phyloP scores from a whole-genome alignment of 2,329 filamentous ascomycete species.

The Talaromyces pinophilus region DNA sequence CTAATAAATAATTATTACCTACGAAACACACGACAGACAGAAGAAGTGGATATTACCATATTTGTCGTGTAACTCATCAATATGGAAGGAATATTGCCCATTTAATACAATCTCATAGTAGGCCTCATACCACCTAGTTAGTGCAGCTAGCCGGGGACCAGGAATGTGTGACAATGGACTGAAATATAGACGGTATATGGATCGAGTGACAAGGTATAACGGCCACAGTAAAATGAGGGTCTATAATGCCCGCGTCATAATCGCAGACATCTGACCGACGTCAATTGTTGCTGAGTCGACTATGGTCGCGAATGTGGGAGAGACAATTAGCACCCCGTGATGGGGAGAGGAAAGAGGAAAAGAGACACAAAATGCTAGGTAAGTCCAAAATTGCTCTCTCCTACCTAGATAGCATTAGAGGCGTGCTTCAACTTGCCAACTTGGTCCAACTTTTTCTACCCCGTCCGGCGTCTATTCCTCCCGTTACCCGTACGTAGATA shows the following conservation, averaged over 20 bases:
- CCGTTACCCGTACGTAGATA: not conserved
- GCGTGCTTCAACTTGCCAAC: not conserved
- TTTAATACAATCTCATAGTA: conserved; percentile 32
- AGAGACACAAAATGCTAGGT: not conserved
- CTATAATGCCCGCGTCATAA: not conserved
- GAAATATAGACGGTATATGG: conserved; percentile 33
- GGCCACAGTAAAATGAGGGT: conserved; percentile 11
- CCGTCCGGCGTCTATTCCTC: too few relatives aligned
- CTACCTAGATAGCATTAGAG: not conserved
- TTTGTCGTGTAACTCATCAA: conserved; percentile 31
- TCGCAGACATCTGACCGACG: not conserved
- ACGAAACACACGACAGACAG: not conserved
- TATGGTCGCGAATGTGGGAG: not conserved
- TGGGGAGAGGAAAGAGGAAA: not conserved
- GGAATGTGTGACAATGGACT: conserved; percentile 36
- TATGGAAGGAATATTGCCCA: conserved; percentile 30
- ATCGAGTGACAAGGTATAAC: conserved; percentile 16
- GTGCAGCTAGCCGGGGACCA: conserved; percentile 37
- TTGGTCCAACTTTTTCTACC: not conserved
- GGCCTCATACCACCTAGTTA: conserved; percentile 34
- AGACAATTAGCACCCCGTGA: not conserved
- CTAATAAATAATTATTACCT: conserved; percentile 24
- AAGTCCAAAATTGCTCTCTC: not conserved
- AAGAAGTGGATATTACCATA: conserved; percentile 32
- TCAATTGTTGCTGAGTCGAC: not conserved